These are phyloP conservation scores for Aspergillus carlsbadensis DNA, from an alignment of 495 filamentous ascomycete species.

Conservation along the genomic window DNA sequence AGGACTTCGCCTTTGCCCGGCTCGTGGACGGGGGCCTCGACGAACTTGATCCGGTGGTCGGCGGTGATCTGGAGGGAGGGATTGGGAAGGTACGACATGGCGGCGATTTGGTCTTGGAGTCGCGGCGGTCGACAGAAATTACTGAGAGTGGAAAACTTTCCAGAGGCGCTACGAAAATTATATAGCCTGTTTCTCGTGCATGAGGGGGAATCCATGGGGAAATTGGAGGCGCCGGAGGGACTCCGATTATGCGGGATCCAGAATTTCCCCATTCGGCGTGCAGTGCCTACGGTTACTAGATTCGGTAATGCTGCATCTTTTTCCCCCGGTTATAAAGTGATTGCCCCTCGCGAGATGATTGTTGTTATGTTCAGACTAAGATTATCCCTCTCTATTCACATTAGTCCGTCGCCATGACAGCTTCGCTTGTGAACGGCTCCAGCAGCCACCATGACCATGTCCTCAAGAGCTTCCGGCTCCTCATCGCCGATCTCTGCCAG, in stretches of 20 bases:
- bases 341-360: background rate
- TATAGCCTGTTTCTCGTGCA: background rate
- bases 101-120: background rate
- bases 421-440: slow-evolving; percentile 23
- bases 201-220: background rate
- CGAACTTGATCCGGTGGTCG: slow-evolving; percentile 50
- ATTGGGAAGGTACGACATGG: slow-evolving; percentile 37
- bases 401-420: slow-evolving; percentile 18
- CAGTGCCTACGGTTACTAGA: slow-evolving; percentile 20
- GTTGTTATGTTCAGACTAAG: background rate
- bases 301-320: slow-evolving; percentile 10
- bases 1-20: slow-evolving; percentile 47
- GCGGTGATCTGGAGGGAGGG: slow-evolving; percentile 56
- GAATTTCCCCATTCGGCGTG: slow-evolving; percentile 9
- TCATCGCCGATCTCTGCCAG: slow-evolving; percentile 60
- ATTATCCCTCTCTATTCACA: slow-evolving; percentile 8
- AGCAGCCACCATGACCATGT: slow-evolving; percentile 43
- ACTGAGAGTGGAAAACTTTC: background rate
- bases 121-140: background rate
- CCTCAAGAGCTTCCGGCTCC: slow-evolving; percentile 49
- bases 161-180: background rate
- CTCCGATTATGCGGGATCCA: background rate
- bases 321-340: slow-evolving; percentile 8
- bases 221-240: slow-evolving; percentile 8
- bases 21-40: slow-evolving; percentile 50